These are phyloP conservation scores for Leucosporidium scottii DNA, from an alignment of 768 basidiomycete species.

Conservation along the genomic window DNA sequence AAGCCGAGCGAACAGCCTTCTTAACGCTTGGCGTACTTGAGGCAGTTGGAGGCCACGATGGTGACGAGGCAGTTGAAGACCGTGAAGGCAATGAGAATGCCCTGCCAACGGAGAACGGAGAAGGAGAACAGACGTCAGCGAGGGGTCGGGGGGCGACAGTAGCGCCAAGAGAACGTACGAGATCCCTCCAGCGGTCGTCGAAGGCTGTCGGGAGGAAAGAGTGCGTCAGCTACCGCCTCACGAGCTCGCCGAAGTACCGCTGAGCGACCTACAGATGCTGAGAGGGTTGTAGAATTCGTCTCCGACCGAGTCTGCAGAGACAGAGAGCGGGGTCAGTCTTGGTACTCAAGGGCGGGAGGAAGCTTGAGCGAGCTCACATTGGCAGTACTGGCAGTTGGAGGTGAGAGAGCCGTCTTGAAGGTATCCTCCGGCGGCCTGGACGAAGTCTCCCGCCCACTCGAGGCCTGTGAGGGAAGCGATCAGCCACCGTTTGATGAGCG, in stretches of 20 bases:
- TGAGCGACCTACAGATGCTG: too few species aligned
- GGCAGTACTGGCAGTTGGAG: conserved; percentile 51
- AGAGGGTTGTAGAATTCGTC: too few species aligned
- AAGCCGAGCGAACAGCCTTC: not conserved
- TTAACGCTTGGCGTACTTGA: conserved; percentile 6
- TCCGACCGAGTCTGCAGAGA: too few species aligned
- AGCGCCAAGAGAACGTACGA: not conserved
- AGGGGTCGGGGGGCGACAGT: too few species aligned
- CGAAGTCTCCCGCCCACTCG: conserved; percentile 64
- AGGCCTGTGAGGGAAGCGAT: conserved; percentile 39
- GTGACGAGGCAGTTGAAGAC: conserved; percentile 52
- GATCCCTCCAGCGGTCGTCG: conserved; percentile 33
- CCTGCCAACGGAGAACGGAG: conserved; percentile 11
- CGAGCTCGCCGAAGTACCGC: too few species aligned
- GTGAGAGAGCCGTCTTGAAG: conserved; percentile 61
- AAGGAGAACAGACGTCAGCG: conserved; percentile 31
- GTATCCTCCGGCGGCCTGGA: conserved; percentile 59
- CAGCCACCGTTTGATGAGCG: not conserved
- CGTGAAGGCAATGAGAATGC: conserved; percentile 37
- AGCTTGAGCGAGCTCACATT: conserved; percentile 37
- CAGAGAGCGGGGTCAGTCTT: too few species aligned
- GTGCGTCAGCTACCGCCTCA: too few species aligned
- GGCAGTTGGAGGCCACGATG: conserved; percentile 28
- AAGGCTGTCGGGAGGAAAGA: conserved; percentile 55
- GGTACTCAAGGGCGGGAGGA: too few species aligned